Conservation (phyloP, 768 basidiomycete species). For the Leucocoprinus sp. region DNA sequence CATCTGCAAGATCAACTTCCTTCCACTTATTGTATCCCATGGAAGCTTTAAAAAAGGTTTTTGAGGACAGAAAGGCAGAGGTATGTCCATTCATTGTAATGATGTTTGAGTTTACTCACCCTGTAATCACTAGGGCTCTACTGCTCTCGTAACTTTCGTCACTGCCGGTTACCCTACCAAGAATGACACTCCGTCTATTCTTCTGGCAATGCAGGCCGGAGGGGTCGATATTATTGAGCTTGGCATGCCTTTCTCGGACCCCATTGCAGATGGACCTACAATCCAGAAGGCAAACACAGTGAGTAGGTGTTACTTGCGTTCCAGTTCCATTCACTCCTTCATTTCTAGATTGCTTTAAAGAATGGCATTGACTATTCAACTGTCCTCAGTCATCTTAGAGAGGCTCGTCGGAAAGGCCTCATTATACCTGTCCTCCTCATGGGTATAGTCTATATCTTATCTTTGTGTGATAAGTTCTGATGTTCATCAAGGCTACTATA, state of each 20-base stretch:
- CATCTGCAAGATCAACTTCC: conserved; percentile 13
- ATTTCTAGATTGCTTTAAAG: conserved; percentile 67
- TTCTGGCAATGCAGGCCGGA: conserved; percentile 90
- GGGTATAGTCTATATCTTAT: conserved; percentile 44
- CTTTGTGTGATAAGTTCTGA: not conserved
- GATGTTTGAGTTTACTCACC: too few relatives aligned
- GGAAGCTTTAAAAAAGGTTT: conserved; percentile 66
- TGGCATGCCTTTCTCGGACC: conserved; percentile 93
- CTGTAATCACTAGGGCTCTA: conserved; percentile 49
- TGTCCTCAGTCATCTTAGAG: conserved; percentile 65
- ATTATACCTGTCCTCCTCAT: conserved; percentile 86
- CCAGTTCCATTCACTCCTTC: conserved; percentile 3
- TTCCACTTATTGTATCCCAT: conserved; percentile 27
- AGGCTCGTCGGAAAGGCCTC: conserved; percentile 77
- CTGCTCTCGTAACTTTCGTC: conserved; percentile 79
- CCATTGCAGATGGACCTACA: conserved; percentile 89
- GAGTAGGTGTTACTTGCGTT: conserved; percentile 20
- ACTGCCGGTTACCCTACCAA: conserved; percentile 86
- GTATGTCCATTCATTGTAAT: conserved; percentile 22
- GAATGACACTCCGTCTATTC: conserved; percentile 74
- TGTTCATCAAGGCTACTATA: conserved; percentile 77
- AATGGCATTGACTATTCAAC: conserved; percentile 71
- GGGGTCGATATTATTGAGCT: conserved; percentile 94
- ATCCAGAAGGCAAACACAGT: conserved; percentile 96
- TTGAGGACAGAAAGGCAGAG: conserved; percentile 54